Conservation (phyloP, 352 stramenopile species). For the Peronosclerospora sorghi region DNA sequence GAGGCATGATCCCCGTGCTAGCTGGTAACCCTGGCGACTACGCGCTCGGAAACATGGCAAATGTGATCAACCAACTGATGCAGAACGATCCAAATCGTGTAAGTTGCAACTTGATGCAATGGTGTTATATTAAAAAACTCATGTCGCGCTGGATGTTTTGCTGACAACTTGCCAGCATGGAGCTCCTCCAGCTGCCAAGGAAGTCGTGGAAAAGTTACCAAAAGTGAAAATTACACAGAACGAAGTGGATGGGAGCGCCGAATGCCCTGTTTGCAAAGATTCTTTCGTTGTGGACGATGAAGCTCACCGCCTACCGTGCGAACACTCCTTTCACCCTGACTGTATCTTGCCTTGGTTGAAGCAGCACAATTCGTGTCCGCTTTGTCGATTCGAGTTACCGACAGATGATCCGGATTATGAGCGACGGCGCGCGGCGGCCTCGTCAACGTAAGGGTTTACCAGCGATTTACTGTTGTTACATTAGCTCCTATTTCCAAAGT, state of each 20-base stretch:
- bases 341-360: slow-evolving; percentile 84
- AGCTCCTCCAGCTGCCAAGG: slow-evolving; percentile 61
- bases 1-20: slow-evolving; percentile 48
- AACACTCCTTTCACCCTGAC: slow-evolving; percentile 73
- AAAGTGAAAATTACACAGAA: slow-evolving; percentile 61
- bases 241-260: slow-evolving; percentile 63
- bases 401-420: slow-evolving; percentile 82
- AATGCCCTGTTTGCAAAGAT: slow-evolving; percentile 84
- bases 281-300: slow-evolving; percentile 72
- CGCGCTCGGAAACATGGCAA: slow-evolving; percentile 75
- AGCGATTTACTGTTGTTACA: too few relatives aligned
- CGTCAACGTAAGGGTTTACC: slow-evolving; percentile 9
- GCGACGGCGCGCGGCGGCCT: slow-evolving; percentile 25
- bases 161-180: slow-evolving; percentile 38
- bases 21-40: slow-evolving; percentile 70
- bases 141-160: not conserved
- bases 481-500: too few relatives aligned
- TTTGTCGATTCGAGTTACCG: slow-evolving; percentile 75
- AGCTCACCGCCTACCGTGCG: slow-evolving; percentile 57
- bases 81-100: slow-evolving; percentile 81
- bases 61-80: slow-evolving; percentile 84
- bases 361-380: slow-evolving; percentile 82
- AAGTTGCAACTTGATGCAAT: slow-evolving; percentile 10
- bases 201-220: slow-evolving; percentile 61
- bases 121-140: not conserved